Base-by-base conservation (phyloP, 2,329 filamentous ascomycete genomes). In the Corynespora cassiicola region DNA sequence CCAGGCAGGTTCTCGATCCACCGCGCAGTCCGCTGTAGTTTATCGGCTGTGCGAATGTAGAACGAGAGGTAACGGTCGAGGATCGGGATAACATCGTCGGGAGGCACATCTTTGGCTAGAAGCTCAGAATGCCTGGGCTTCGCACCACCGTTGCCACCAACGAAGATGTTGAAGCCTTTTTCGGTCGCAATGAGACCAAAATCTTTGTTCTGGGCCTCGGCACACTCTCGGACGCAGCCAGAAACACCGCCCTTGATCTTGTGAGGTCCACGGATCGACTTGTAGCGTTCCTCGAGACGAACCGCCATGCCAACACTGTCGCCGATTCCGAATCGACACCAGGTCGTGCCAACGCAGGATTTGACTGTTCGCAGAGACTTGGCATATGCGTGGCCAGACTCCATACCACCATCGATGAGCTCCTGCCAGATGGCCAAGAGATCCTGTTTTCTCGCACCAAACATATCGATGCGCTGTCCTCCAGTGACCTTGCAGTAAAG, bases 401-500 rank as follows among this genome's bases (percentile, higher is more conserved):
- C 90, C 85, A 96, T 87, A 14, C 90, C 90, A 1, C 86, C 90
- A 39, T 88, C 84, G 7, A 95, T 81, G 3, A 96, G 77, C 52
- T 84, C 81, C 27, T 80, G 80, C 90, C 90, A 96, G 55, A 96
- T 96, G 10, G 79, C 78, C 2, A 88, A 76, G 12, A 96, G 76
- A 64, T 96, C 89, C 51, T 94, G 87, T 71, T 95, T 95, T 69
- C 84, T 85, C 0, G 90, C 90, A 25, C 90, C 90, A 59, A 96
- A 96, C 84, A 96, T 82, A 67, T 96, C 90, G 60, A 96, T 95
- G 39, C 90, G 82, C 69, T 96, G 90, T 1, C 88, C 90, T 38
- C 90, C 90, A 0, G 90, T 96, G 62, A 96, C 95, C 71, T 96
- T 96, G 61, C 85, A 90, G 71, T 96, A 96, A 6, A 96, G 74